Conservation (phyloP, 495 filamentous ascomycete genomes). For the Aspergillus haitiensis region DNA sequence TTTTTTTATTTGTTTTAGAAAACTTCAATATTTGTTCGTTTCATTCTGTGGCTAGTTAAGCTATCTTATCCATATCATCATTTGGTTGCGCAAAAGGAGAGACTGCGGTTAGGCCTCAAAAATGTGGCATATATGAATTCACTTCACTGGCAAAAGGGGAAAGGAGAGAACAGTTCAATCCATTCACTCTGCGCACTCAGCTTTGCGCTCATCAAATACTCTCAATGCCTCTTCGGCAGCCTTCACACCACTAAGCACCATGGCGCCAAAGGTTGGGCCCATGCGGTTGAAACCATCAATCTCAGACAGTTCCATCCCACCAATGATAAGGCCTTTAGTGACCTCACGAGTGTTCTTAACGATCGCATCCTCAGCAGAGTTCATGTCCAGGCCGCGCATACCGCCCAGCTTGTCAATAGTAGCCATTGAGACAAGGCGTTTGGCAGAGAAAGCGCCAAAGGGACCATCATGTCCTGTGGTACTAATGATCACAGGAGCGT, state of each 20-base stretch:
- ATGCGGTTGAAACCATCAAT: slow-evolving; percentile 87
- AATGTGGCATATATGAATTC: neutral
- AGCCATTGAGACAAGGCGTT: slow-evolving; percentile 81
- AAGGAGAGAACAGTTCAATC: neutral
- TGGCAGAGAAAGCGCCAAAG: slow-evolving; percentile 85
- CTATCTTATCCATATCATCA: neutral
- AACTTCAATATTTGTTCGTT: neutral
- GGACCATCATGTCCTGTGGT: slow-evolving; percentile 91
- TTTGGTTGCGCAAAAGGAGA: slow-evolving; percentile 1
- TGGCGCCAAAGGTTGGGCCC: slow-evolving; percentile 78
- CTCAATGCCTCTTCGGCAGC: slow-evolving; percentile 80
- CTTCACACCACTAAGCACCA: slow-evolving; percentile 82
- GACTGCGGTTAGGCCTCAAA: neutral
- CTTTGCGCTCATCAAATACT: slow-evolving; percentile 75
- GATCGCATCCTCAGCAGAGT: slow-evolving; percentile 83
- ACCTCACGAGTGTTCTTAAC: slow-evolving; percentile 87
- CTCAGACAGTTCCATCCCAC: slow-evolving; percentile 90
- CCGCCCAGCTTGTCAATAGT: slow-evolving; percentile 78
- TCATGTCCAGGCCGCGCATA: slow-evolving; percentile 92
- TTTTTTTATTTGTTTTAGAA: neutral
- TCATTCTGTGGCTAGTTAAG: neutral
- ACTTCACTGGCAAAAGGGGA: neutral
- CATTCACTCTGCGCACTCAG: slow-evolving; percentile 51
- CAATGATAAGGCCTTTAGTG: slow-evolving; percentile 82
- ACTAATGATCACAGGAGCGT: slow-evolving; percentile 78